phyloP scores from a whole-genome alignment of 805 yeast species.

The Sugiyamaella americana region DNA sequence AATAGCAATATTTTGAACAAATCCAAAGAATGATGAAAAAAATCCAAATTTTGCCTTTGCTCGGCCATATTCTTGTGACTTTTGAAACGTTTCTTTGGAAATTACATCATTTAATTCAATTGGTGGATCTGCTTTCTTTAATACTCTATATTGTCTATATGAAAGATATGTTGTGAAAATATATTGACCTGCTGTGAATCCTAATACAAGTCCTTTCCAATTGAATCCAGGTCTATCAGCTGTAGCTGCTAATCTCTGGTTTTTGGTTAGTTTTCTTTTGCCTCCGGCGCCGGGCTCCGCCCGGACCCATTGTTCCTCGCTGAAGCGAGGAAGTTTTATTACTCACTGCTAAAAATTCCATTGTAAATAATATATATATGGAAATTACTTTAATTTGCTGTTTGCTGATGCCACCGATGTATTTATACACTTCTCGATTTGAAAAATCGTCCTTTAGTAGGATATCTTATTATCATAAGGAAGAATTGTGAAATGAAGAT shows the following conservation, averaged over 20 bases:
- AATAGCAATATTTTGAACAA: constrained; percentile 51
- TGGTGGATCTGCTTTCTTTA: constrained; percentile 57
- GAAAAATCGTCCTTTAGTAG: no score
- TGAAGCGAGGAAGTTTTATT: no score
- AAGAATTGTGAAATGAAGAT: no score
- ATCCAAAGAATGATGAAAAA: constrained; percentile 44
- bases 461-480: no score
- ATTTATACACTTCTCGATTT: no score
- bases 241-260: constrained; percentile 37
- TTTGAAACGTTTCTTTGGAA: constrained; percentile 63
- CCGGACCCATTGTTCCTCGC: no score
- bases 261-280: not conserved
- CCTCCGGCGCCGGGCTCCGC: no score
- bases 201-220: constrained; percentile 73
- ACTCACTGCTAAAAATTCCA: no score
- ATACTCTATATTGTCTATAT: constrained; percentile 68
- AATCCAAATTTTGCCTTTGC: constrained; percentile 72
- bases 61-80: constrained; percentile 70
- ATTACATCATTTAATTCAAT: constrained; percentile 59
- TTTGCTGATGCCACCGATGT: no score
- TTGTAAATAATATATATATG: no score
- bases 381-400: no score
- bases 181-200: constrained; percentile 69
- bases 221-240: constrained; percentile 65
- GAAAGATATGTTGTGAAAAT: constrained; percentile 68